Conservation (phyloP, 345 rosid genomes). For the Luvunga scandens region DNA sequence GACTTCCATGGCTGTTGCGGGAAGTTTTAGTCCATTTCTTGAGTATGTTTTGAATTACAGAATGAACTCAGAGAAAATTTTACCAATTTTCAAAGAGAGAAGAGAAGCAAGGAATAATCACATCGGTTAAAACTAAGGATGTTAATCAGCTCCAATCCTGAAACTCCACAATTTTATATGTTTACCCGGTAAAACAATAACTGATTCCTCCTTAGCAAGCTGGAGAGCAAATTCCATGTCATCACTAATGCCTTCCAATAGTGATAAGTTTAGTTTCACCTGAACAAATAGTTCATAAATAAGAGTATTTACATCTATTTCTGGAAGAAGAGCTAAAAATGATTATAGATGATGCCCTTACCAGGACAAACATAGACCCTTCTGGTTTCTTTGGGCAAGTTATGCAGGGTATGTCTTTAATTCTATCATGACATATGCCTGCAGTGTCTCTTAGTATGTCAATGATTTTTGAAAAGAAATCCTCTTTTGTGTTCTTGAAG, state of each 20-base stretch:
- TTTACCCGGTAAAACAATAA: constrained; percentile 54
- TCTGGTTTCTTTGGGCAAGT: constrained; percentile 47
- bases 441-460: constrained; percentile 33
- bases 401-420: constrained; percentile 46
- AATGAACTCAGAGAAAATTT: no score
- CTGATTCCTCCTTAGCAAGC: constrained; percentile 63
- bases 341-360: constrained; percentile 3
- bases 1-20: no score
- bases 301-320: no score
- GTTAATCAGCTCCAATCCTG: not conserved
- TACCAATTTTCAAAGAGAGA: no score
- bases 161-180: not conserved
- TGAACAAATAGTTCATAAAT: constrained; percentile 14
- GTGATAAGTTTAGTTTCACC: constrained; percentile 37
- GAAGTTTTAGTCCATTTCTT: no score
- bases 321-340: no score
- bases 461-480: constrained; percentile 35
- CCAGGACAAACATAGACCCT: constrained; percentile 55
- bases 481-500: constrained; percentile 32
- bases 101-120: no score
- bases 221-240: constrained; percentile 61
- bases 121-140: not conserved
- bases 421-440: constrained; percentile 29
- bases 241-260: constrained; percentile 46
- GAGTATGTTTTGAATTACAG: no score